Evolutionary conservation across 1,284 basidiomycete species (phyloP).

Genomic region (Laetiporus sulphureus): DNA sequence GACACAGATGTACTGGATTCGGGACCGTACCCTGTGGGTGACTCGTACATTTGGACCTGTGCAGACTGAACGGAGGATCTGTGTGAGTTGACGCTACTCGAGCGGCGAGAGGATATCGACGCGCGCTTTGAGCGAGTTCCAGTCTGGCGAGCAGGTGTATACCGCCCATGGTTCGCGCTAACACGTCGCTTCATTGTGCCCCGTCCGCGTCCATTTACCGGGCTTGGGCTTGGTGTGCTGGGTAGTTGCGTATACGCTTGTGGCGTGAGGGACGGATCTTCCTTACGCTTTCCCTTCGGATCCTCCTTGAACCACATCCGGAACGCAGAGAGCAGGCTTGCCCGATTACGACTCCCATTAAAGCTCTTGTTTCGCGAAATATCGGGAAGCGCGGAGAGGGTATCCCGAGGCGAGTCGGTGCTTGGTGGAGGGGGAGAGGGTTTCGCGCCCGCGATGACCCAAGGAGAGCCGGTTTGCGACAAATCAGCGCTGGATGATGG

Average conservation of each 20-base stretch:
- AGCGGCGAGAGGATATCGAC: slow-evolving; percentile 66
- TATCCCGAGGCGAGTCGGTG: slow-evolving; percentile 46
- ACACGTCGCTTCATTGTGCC: slow-evolving; percentile 39
- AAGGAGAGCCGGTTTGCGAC: slow-evolving; percentile 54
- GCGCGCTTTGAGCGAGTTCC: slow-evolving; percentile 50
- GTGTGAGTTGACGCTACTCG: slow-evolving; percentile 76
- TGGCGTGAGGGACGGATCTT: slow-evolving; percentile 14
- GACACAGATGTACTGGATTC: slow-evolving; percentile 37
- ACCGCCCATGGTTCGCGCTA: slow-evolving; percentile 35
- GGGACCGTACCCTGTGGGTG: slow-evolving; percentile 34
- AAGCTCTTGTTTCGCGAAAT: slow-evolving; percentile 33
- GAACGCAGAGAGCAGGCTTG: slow-evolving; percentile 67
- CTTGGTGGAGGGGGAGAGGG: slow-evolving; percentile 43
- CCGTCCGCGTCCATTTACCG: slow-evolving; percentile 21
- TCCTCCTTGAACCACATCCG: slow-evolving; percentile 79
- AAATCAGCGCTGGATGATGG: slow-evolving; percentile 33
- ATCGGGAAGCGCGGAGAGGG: slow-evolving; percentile 49
- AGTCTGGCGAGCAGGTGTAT: slow-evolving; percentile 17
- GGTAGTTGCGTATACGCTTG: slow-evolving; percentile 12
- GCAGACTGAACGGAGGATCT: slow-evolving; percentile 64
- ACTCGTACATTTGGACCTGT: slow-evolving; percentile 53
- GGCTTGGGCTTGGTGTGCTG: slow-evolving; percentile 19
- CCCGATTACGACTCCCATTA: slow-evolving; percentile 46
- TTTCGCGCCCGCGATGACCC: slow-evolving; percentile 52
- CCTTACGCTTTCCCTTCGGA: slow-evolving; percentile 57